Conservation (phyloP, 192 early-diverging fungal genomes). For the Chytriomyces confervae region DNA sequence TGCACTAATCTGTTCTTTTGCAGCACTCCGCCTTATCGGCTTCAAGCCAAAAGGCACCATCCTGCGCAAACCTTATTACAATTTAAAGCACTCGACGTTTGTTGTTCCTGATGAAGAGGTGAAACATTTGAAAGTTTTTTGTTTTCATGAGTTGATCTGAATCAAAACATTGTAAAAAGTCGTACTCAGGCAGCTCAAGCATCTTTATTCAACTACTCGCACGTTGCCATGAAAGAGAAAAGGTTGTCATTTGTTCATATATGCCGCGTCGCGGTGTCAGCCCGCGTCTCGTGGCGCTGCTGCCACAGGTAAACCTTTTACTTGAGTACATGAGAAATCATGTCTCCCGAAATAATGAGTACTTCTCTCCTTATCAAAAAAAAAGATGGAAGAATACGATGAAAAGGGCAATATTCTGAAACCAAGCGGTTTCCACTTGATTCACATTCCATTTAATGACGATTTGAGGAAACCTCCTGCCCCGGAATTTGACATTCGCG, state of each 20-base stretch:
- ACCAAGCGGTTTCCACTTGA: conserved; percentile 71
- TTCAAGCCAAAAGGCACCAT: conserved; percentile 65
- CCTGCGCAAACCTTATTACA: conserved; percentile 57
- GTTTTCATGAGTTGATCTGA: neutral
- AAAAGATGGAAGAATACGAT: conserved; percentile 59
- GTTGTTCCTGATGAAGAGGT: conserved; percentile 80
- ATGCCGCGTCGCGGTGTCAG: conserved; percentile 57
- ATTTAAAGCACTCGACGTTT: conserved; percentile 70
- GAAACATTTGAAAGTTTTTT: neutral
- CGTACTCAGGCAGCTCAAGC: conserved; percentile 72
- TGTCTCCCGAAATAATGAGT: too few relatives aligned
- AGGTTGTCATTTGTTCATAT: conserved; percentile 72
- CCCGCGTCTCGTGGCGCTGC: conserved; percentile 67
- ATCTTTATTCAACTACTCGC: conserved; percentile 71
- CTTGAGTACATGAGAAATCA: too few relatives aligned
- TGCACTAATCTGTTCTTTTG: conserved; percentile 1
- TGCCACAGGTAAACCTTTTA: conserved; percentile 63
- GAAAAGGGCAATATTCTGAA: conserved; percentile 49
- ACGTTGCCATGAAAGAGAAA: conserved; percentile 60
- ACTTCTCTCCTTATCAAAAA: neutral
- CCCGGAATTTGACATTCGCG: conserved; percentile 23
- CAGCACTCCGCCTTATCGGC: conserved; percentile 71
- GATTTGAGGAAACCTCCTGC: conserved; percentile 62
- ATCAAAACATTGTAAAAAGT: conserved; percentile 23
- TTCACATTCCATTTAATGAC: conserved; percentile 77